These are phyloP conservation scores for Ampelomyces quisqualis DNA, from an alignment of 2,329 filamentous ascomycete species.

Conservation along the genomic window DNA sequence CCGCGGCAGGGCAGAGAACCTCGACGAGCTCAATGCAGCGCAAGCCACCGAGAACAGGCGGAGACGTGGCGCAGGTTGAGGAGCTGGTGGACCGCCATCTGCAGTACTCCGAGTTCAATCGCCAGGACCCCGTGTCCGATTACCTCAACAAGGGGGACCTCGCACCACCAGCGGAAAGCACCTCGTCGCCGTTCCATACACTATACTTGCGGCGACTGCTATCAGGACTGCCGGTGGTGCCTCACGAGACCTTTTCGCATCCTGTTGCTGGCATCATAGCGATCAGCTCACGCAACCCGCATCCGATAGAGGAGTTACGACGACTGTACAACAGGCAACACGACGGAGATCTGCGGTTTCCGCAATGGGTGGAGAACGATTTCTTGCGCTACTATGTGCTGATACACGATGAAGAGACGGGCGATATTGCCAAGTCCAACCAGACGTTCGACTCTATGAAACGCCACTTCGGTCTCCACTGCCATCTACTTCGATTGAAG, in stretches of 20 bases:
- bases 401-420: constrained; percentile 92
- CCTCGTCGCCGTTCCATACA: constrained; percentile 75
- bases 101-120: constrained; percentile 66
- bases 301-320: constrained; percentile 83
- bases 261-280: constrained; percentile 93
- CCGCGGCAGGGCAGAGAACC: constrained; percentile 24
- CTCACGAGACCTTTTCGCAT: constrained; percentile 92
- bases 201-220: constrained; percentile 81
- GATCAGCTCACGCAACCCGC: constrained; percentile 82
- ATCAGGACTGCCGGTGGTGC: constrained; percentile 72
- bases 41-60: constrained; percentile 47
- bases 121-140: constrained; percentile 40
- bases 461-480: constrained; percentile 93
- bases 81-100: constrained; percentile 78
- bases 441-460: constrained; percentile 98
- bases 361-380: constrained; percentile 84
- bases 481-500: constrained; percentile 82
- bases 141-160: constrained; percentile 45
- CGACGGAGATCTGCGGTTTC: constrained; percentile 70
- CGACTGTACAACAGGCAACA: constrained; percentile 83
- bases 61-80: constrained; percentile 70
- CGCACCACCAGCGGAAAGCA: constrained; percentile 22
- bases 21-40: constrained; percentile 32
- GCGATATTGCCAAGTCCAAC: constrained; percentile 88
- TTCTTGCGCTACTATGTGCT: constrained; percentile 95